Base-by-base conservation (phyloP, 176 grass and related monocot genomes). In the Oryza australiensis region DNA sequence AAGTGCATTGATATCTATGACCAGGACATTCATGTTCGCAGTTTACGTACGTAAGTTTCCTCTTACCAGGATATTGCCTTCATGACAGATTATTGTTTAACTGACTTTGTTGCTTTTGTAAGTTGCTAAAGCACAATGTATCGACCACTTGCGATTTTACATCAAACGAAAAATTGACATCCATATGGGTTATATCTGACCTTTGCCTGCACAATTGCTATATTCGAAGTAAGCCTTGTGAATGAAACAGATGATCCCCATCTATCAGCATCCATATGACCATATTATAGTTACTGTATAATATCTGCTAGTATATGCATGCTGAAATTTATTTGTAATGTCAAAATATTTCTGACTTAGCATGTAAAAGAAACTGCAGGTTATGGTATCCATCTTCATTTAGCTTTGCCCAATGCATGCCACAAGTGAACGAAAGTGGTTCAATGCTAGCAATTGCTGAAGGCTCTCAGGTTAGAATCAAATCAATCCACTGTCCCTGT, bases 1-100 rank as follows among this genome's bases (percentile, higher is more conserved):
- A 98, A 95, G 82, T 95, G 89, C 69, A 75, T 95, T 72, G 93
- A 99, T 88, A 75, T 95, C 38, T 99, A 99, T 46, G 91, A 95
- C 79, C 90, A 95, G 84, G 96, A 99, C 78, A 99, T 99, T 82
- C 96, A 89, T 77, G 63, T 99, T 81, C 89, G 89, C 73, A 93
- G 89, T 87, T 91, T 99, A 80, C 90, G 48, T 75, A 90, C 91
- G 91, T 93, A 90, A 86, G 88, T 80, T 71, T 71, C 48, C 43
- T 80, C 26, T 68, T 40, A 37, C 35, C 18, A 24, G 27, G 37
- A 38, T 82, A 33, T 72, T 60, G 12, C 15, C 46, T 32, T 83
- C 8, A n/a, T 76, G 76, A 51, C 3, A 66, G 34, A 57, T 66
- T 57, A 40, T 24, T 63, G 28, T 57, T 34, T 5, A 42, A 16